These are phyloP conservation scores for Fusarium sp. DNA, from an alignment of 2,329 filamentous ascomycete genomes.

Conservation along the genomic window DNA sequence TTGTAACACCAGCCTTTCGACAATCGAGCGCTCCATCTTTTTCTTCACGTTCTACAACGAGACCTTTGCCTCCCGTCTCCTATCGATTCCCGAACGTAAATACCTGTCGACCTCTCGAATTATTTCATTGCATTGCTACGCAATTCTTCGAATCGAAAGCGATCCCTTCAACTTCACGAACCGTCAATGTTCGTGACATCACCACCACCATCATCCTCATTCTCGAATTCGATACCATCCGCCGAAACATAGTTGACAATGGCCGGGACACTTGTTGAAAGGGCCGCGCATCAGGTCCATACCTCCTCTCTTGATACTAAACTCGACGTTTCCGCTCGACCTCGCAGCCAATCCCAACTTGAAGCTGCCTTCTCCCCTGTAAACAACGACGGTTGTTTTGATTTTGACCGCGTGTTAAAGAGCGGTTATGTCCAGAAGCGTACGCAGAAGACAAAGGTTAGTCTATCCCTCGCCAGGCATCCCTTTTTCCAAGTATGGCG, in stretches of 20 bases:
- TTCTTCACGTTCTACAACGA: constrained; percentile 20
- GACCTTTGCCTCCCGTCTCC: constrained; percentile 12
- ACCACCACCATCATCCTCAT: constrained; percentile 12
- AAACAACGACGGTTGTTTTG: constrained; percentile 94
- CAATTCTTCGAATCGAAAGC: constrained; percentile 1
- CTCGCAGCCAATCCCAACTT: constrained; percentile 52
- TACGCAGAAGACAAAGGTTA: constrained; percentile 92
- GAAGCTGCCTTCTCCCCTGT: constrained; percentile 83
- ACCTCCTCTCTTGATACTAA: constrained; percentile 26
- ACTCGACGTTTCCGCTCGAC: constrained; percentile 30
- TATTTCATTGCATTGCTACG: constrained; percentile 2
- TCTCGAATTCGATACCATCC: constrained; percentile 9
- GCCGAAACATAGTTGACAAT: constrained; percentile 31
- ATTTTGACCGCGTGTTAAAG: constrained; percentile 94
- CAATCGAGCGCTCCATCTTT: constrained; percentile 24
- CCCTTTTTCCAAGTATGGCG: not conserved
- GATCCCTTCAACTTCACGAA: constrained; percentile 5
- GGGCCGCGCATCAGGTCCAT: constrained; percentile 19
- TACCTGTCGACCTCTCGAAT: not conserved
- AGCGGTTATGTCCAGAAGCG: constrained; percentile 87
- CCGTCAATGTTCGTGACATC: constrained; percentile 35
- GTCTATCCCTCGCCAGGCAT: constrained; percentile 10
- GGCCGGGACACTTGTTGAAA: constrained; percentile 42
- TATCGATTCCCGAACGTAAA: not conserved
- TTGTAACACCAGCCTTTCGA: constrained; percentile 34